A percentile compares a stretch with the other conserved stretches of the same genome.
These are phyloP conservation scores for Bisporella sp. DNA, from an alignment of 2,329 filamentous ascomycete genomes.

Conservation along the genomic window DNA sequence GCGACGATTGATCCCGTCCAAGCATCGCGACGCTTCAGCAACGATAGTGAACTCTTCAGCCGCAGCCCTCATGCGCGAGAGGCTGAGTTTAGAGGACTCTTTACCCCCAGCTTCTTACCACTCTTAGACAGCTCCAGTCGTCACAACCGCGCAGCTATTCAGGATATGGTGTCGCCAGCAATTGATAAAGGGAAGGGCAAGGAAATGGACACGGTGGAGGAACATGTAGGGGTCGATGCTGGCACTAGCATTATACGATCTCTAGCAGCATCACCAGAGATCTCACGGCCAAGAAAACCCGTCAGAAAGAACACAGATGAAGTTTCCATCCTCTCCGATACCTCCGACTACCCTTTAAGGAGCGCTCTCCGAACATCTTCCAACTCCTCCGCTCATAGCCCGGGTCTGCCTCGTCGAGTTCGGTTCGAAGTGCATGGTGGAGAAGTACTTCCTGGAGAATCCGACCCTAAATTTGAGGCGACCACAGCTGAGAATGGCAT, in stretches of 20 bases:
- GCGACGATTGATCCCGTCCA: conserved; percentile 27
- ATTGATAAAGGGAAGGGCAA: conserved; percentile 8
- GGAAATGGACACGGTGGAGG: conserved; percentile 6
- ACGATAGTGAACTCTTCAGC: not conserved
- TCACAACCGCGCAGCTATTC: conserved; percentile 16
- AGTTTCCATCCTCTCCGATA: conserved; percentile 42
- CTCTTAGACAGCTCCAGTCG: conserved; percentile 41
- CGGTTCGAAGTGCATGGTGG: conserved; percentile 55
- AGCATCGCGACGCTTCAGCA: not conserved
- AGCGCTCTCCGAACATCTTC: conserved; percentile 53
- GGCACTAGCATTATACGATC: conserved; percentile 16
- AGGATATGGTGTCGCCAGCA: not conserved
- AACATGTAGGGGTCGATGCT: conserved; percentile 14
- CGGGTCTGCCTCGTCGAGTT: conserved; percentile 51
- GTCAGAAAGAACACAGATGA: conserved; percentile 26
- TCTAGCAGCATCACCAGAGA: conserved; percentile 16
- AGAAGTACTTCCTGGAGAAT: conserved; percentile 53
- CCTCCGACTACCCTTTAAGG: conserved; percentile 42
- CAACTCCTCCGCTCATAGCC: conserved; percentile 35
- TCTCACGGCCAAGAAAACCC: conserved; percentile 16
- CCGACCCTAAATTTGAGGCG: conserved; percentile 30
- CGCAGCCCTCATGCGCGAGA: conserved; percentile 47
- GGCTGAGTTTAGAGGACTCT: conserved; percentile 53
- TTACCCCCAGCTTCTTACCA: conserved; percentile 56
- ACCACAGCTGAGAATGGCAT: conserved; percentile 9